Evolutionary conservation across 2,329 filamentous ascomycete genomes (phyloP).

Genomic region (Ceratocystis variospora): DNA sequence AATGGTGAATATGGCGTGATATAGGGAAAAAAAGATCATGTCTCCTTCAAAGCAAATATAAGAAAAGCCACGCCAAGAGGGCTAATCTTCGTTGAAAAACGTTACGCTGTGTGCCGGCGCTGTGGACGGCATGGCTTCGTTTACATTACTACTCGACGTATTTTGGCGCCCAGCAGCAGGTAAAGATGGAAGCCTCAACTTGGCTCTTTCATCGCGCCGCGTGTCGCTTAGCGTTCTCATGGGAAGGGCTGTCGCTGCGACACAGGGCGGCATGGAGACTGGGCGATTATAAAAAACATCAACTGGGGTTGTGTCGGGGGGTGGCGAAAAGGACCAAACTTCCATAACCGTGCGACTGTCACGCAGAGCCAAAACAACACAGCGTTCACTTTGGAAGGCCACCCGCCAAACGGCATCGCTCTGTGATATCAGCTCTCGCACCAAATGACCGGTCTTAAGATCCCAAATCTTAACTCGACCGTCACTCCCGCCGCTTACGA

Average conservation of each 20-base stretch:
- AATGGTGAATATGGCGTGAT: not conserved
- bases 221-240: constrained; percentile 40
- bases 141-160: constrained; percentile 41
- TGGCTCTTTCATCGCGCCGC: constrained; percentile 30
- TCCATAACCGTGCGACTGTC: constrained; percentile 90
- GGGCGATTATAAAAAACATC: constrained; percentile 45
- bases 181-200: constrained; percentile 5
- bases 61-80: not conserved
- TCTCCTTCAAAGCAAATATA: not conserved
- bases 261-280: constrained; percentile 36
- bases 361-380: constrained; percentile 83
- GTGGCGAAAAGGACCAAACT: constrained; percentile 92
- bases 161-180: not conserved
- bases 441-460: constrained; percentile 75
- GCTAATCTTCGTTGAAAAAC: constrained; percentile 15
- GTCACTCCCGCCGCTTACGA: constrained; percentile 91
- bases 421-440: constrained; percentile 79
- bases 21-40: not conserved
- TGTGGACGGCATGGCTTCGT: constrained; percentile 42
- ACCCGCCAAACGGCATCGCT: constrained; percentile 96
- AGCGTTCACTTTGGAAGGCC: constrained; percentile 96
- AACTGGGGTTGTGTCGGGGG: constrained; percentile 33
- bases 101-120: constrained; percentile 34
- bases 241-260: constrained; percentile 32
- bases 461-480: constrained; percentile 99